Conservation (phyloP, 1,139 yeast species). For the Pichia sp. region DNA sequence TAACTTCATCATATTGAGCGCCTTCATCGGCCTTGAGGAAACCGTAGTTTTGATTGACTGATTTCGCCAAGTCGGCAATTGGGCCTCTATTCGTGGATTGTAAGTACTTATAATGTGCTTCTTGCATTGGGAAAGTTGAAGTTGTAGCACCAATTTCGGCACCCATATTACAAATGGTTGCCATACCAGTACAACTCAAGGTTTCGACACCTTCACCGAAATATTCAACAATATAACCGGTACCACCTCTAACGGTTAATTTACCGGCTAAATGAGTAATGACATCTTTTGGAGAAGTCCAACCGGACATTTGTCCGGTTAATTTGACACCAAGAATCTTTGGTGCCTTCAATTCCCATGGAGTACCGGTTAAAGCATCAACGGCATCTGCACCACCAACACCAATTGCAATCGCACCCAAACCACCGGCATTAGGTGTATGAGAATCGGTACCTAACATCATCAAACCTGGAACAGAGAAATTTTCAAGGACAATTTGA, state of each 20-base stretch:
- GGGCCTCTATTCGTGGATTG: constrained; percentile 74
- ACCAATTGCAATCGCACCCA: constrained; percentile 96
- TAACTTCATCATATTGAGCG: constrained; percentile 74
- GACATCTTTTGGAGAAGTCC: constrained; percentile 96
- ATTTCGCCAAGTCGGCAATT: constrained; percentile 70
- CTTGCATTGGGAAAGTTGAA: constrained; percentile 91
- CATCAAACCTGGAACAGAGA: constrained; percentile 89
- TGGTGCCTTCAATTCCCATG: constrained; percentile 99
- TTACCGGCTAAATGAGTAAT: constrained; percentile 86
- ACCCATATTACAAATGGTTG: constrained; percentile 98
- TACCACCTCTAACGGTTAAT: constrained; percentile 94
- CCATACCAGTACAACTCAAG: constrained; percentile 97
- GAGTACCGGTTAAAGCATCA: constrained; percentile 93
- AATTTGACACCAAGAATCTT: constrained; percentile 85
- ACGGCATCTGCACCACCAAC: constrained; percentile 99
- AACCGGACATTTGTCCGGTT: constrained; percentile 78
- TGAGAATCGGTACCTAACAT: constrained; percentile 97
- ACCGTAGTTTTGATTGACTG: constrained; percentile 49
- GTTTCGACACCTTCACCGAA: constrained; percentile 88
- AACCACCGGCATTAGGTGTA: constrained; percentile 97
- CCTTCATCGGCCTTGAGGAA: constrained; percentile 74
- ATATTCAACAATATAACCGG: constrained; percentile 91
- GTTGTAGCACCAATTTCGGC: constrained; percentile 99
- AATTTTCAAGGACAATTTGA: constrained; percentile 93
- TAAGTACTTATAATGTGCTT: constrained; percentile 76